Evolutionary conservation across 2,329 filamentous ascomycete species (phyloP), one percentile per base, ranked within the genome.

Genomic region (Bretziella fagacearum): DNA sequence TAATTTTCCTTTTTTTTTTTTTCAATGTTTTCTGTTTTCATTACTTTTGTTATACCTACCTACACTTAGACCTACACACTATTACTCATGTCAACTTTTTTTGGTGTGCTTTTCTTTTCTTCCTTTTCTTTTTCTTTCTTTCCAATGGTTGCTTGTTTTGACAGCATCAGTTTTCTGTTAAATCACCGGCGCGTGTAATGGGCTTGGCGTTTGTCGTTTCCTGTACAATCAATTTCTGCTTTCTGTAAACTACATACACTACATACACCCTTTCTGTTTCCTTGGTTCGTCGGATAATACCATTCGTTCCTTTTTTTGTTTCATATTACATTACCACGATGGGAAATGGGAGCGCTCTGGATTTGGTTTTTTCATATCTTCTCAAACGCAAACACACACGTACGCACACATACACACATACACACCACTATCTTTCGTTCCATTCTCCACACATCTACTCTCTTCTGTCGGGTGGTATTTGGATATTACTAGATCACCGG

Each of bases 81-180:
- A n/a, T n/a, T n/a, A n/a, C n/a, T n/a, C n/a, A n/a, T n/a, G n/a
- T n/a, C n/a, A n/a, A n/a, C n/a, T 52, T 51, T 48, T 46, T 49
- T 45, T 53, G 54, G 55, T 54, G 52, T 55, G 52, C 50, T 52
- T 42, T 51, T 47, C 46, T 49, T 43, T 41, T 27, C 48, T 20
- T 42, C 25, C 46, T 36, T 41, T 43, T 44, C 29, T 33, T 44
- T 47, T 37, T 36, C 20, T 44, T 37, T 23, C 45, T 35, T 47
- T 39, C 23, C 52, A 27, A 17, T 39, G 10, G 37, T 35, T 51
- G 46, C 48, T 48, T 52, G 48, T 36, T 36, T 23, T 40, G 41
- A 32, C 29, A 25, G 33, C 32, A 37, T 40, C 35, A 6, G 15
- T 5, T 39, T 39, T 22, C 7, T 23, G 15, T 39, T 23, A 6